Base-by-base conservation (phyloP, 2,329 filamentous ascomycete species). In the Colletotrichum liaoningense region DNA sequence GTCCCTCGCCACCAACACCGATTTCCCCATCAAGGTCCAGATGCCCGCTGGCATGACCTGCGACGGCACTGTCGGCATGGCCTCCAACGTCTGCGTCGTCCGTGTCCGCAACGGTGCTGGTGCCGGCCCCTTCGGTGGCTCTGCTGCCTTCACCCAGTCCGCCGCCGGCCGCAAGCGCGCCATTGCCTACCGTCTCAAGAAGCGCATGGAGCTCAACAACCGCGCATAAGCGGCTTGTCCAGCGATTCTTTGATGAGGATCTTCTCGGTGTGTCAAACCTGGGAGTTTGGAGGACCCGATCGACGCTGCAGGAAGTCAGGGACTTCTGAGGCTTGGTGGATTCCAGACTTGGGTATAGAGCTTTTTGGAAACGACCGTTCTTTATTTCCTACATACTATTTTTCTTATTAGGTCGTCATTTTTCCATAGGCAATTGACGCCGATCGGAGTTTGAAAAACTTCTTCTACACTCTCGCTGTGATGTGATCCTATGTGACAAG, bases 11-110 rank as follows among this genome's bases (percentile, higher is more conserved):
- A 86, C 87, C 63, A 90, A 86, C 78, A 92, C 86, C 77, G 91
- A 93, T 77, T 93, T 92, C 84, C 88, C 89, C 63, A 82, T 93
- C 78, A 88, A 86, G 74, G 87, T 93, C 68, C 86, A 91, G 81
- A 92, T 93, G 89, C 91, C 92, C 26, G 74, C 79, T n/a, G 92
- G 91, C 67, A 93, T 92, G 90, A 92, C 89, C 33, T 93, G 92
- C 82, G 85, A 88, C 33, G 92, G 86, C 69, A 85, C 84, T 56
- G 88, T 88, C 8, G 91, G 86, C 65, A 90, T 89, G 30, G 91
- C 87, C 16, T 77, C 84, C 73, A 90, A 91, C 77, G 91, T 93
- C 77, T 93, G 92, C 83, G 82, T 93, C 71, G 90, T 91, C 38
- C 88, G 91, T 72, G 84, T 93, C 70, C 88, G 90, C 79, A 93